phyloP scores from a whole-genome alignment of 495 filamentous ascomycete species.

The Lasiosphaeriaceae sp. region DNA sequence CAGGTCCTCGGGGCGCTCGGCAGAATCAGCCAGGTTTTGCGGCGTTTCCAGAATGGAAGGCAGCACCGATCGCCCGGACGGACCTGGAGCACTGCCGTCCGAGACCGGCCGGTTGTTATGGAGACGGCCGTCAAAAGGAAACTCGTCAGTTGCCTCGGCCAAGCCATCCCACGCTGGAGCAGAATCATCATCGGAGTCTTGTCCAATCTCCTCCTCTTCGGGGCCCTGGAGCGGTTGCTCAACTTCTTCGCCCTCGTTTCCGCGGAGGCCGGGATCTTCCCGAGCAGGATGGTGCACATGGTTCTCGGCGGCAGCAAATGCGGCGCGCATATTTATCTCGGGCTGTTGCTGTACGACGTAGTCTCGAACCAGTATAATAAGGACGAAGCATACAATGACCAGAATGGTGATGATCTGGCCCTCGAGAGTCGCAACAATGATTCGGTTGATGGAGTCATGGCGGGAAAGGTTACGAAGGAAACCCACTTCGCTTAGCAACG shows the following conservation, averaged over 20 bases:
- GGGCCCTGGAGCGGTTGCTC: neutral
- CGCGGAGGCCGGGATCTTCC: slow-evolving; percentile 7
- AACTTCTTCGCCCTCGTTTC: slow-evolving; percentile 3
- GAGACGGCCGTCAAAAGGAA: neutral
- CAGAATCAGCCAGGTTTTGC: neutral
- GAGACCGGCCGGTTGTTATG: neutral
- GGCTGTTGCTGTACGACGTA: slow-evolving; percentile 98
- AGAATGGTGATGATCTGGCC: slow-evolving; percentile 88
- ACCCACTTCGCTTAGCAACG: slow-evolving; percentile 66
- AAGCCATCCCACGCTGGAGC: neutral
- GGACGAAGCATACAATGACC: slow-evolving; percentile 86
- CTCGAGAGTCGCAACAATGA: slow-evolving; percentile 80
- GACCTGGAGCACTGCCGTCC: neutral
- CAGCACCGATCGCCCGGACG: neutral
- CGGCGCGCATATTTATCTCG: slow-evolving; percentile 59
- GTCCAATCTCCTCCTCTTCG: slow-evolving; percentile 17
- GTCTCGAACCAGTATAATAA: slow-evolving; percentile 93
- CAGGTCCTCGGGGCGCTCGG: too few species aligned
- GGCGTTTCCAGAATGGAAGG: neutral
- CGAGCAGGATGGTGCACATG: slow-evolving; percentile 41
- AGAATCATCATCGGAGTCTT: slow-evolving; percentile 4
- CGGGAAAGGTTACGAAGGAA: slow-evolving; percentile 72
- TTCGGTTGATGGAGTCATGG: slow-evolving; percentile 68
- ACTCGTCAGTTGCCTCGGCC: neutral
- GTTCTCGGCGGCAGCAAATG: slow-evolving; percentile 49